A percentile compares a stretch with the other conserved stretches of the same genome.
These are phyloP conservation scores for Ceratocystis cubensis DNA, from an alignment of 2,329 filamentous ascomycete species.

Conservation along the genomic window DNA sequence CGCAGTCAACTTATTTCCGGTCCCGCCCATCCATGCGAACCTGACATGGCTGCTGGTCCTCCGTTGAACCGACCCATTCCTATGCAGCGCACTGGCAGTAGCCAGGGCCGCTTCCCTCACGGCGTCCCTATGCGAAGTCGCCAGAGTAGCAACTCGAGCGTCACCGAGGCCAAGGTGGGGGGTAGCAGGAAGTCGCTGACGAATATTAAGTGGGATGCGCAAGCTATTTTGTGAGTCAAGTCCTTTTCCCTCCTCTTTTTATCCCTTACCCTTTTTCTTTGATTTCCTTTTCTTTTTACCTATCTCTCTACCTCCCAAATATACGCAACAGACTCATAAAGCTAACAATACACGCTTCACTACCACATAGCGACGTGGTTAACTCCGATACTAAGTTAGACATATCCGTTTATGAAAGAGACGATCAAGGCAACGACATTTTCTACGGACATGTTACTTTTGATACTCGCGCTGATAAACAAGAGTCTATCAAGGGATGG, in stretches of 20 bases:
- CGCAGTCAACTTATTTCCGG: conserved; percentile 92
- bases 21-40: conserved; percentile 51
- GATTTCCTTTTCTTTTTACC: background rate
- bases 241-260: background rate
- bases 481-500: conserved; percentile 69
- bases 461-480: conserved; percentile 52
- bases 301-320: background rate
- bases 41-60: conserved; percentile 32
- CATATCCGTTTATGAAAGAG: conserved; percentile 81
- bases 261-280: background rate
- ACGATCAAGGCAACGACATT: conserved; percentile 60
- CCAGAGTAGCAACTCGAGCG: conserved; percentile 89
- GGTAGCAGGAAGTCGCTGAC: conserved; percentile 39
- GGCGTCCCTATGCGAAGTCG: conserved; percentile 94
- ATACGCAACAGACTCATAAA: too few relatives aligned
- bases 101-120: conserved; percentile 69
- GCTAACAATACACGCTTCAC: background rate
- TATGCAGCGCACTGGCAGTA: conserved; percentile 61
- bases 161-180: conserved; percentile 41
- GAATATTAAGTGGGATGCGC: conserved; percentile 88
- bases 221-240: conserved; percentile 81
- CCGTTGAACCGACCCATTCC: conserved; percentile 31
- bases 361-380: conserved; percentile 63
- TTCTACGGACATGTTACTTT: conserved; percentile 87
- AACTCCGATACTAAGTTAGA: conserved; percentile 82